These are phyloP conservation scores for Fragilaria crotonensis DNA, from an alignment of 108 stramenopile species.

Conservation along the genomic window DNA sequence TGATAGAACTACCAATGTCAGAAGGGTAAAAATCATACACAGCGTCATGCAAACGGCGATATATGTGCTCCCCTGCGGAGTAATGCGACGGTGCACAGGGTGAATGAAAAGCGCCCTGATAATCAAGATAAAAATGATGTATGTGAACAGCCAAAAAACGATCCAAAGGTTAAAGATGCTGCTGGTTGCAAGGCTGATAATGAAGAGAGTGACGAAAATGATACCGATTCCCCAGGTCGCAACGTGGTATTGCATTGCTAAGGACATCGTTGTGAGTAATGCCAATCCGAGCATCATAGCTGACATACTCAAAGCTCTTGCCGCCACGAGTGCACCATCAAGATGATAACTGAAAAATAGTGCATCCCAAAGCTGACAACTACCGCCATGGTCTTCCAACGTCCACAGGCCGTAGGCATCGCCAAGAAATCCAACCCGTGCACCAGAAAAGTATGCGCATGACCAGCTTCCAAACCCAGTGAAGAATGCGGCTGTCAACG, in stretches of 20 bases:
- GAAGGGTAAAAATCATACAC: constrained; percentile 3
- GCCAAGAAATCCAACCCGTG: constrained; percentile 10
- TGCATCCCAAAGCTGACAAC: constrained; percentile 25
- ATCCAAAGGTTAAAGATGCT: constrained; percentile 22
- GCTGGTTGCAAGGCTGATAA: constrained; percentile 7
- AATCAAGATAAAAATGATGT: constrained; percentile 8
- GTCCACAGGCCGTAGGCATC: constrained; percentile 15
- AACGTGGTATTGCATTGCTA: constrained; percentile 10
- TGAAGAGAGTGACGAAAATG: constrained; percentile 1
- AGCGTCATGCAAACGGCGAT: background rate
- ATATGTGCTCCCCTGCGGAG: constrained; percentile 5
- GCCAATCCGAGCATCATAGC: constrained; percentile 23
- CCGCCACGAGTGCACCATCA: constrained; percentile 9
- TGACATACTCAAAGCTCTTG: constrained; percentile 13
- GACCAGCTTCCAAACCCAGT: constrained; percentile 14
- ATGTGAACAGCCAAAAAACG: constrained; percentile 19
- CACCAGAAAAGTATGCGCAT: constrained; percentile 13
- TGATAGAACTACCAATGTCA: constrained; percentile 13
- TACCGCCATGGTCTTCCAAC: constrained; percentile 4
- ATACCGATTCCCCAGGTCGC: constrained; percentile 11
- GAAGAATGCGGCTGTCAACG: constrained; percentile 4
- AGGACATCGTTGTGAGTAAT: constrained; percentile 14
- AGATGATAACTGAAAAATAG: constrained; percentile 17
- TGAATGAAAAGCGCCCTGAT: constrained; percentile 11
- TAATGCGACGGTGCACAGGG: constrained; percentile 7